These are phyloP conservation scores for Dictyostelium discoideum DNA, from an alignment of 78 protist genomes.

Conservation along the genomic window DNA sequence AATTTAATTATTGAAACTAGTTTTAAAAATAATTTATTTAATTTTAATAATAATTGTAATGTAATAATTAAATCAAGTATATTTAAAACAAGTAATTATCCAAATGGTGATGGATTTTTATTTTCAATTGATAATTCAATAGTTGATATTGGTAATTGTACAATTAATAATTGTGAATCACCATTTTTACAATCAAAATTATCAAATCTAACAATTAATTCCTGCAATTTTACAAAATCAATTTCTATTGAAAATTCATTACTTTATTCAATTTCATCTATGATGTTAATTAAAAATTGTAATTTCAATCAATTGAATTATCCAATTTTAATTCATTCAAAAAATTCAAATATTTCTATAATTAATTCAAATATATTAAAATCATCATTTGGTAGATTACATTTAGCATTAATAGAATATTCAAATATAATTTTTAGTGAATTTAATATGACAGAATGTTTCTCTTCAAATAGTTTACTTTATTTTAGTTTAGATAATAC, in stretches of 20 bases:
- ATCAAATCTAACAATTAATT: neutral
- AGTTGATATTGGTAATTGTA: neutral
- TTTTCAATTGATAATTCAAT: neutral
- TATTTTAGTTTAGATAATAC: neutral
- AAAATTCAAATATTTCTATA: neutral
- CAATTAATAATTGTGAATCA: neutral
- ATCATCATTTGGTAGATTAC: neutral
- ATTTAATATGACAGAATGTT: neutral
- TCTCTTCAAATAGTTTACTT: neutral
- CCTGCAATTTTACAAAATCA: neutral
- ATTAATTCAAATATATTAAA: neutral
- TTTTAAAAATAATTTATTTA: neutral
- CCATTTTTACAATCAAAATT: neutral
- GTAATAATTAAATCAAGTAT: neutral
- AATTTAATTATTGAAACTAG: neutral
- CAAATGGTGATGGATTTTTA: neutral
- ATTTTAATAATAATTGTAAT: neutral
- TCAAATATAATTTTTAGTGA: neutral
- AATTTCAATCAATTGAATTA: neutral
- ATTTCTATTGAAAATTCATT: neutral
- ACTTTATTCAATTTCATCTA: neutral
- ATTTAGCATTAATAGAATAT: neutral
- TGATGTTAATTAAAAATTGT: neutral
- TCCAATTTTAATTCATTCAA: neutral
- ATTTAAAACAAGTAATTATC: neutral